A percentile compares a stretch with the other conserved stretches of the same genome.
phyloP scores from a whole-genome alignment of 495 filamentous ascomycete genomes.

The Viridothelium virens region DNA sequence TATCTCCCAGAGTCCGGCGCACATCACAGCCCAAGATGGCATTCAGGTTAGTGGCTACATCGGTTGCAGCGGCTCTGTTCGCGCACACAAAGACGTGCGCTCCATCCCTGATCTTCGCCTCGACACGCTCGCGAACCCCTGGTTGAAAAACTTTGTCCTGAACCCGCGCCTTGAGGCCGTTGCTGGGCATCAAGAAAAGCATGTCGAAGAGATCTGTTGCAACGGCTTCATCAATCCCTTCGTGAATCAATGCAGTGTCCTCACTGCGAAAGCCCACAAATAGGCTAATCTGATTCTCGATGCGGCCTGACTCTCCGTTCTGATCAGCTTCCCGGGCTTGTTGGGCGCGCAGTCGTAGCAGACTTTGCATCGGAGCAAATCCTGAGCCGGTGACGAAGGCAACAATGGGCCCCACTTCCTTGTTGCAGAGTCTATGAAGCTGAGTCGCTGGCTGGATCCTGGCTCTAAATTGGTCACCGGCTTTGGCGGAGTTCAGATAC shows the following conservation, averaged over 20 bases:
- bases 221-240: constrained; percentile 14
- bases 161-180: constrained; percentile 17
- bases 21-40: constrained; percentile 22
- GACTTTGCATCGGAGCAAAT: constrained; percentile 27
- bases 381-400: constrained; percentile 30
- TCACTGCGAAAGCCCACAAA: constrained; percentile 13
- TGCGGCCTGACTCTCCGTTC: not conserved
- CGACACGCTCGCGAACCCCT: constrained; percentile 14
- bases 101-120: constrained; percentile 10
- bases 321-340: constrained; percentile 17
- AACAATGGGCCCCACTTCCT: constrained; percentile 16
- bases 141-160: constrained; percentile 16
- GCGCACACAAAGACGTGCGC: constrained; percentile 22
- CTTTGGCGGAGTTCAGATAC: constrained; percentile 16
- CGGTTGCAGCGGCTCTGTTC: constrained; percentile 12
- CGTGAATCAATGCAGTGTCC: constrained; percentile 12
- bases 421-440: constrained; percentile 5
- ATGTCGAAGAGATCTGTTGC: not conserved
- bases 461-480: constrained; percentile 14
- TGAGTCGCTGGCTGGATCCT: constrained; percentile 18
- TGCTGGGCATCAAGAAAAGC: constrained; percentile 19
- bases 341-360: constrained; percentile 14
- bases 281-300: constrained; percentile 14
- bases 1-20: constrained; percentile 15
- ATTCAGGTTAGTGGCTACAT: constrained; percentile 6